Evolutionary conservation across 148 eudicot genomes (phyloP).

Genomic region (Selenicereus undatus): DNA sequence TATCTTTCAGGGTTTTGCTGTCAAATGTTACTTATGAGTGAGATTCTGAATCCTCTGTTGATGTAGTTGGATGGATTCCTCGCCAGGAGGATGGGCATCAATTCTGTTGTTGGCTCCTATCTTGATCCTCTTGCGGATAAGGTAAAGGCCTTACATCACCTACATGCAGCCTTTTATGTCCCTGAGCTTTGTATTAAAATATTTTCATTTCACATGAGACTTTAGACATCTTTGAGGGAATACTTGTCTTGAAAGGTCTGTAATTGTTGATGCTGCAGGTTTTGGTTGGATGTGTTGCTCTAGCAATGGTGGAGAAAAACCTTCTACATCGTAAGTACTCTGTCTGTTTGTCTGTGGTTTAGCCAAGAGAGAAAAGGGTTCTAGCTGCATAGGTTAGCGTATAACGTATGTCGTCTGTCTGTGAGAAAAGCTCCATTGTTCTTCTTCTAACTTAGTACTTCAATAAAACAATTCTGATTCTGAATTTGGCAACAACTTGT

Average conservation of each 20-base stretch:
- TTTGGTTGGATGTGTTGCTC: constrained; percentile 88
- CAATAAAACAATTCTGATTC: neutral
- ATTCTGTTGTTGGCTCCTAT: constrained; percentile 93
- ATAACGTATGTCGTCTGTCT: neutral
- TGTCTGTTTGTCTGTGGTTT: constrained; percentile 7
- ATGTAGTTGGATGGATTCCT: constrained; percentile 89
- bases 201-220: neutral
- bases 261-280: constrained; percentile 44
- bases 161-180: neutral
- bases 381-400: neutral
- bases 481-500: too few relatives aligned
- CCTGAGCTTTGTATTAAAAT: neutral
- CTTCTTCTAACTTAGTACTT: neutral
- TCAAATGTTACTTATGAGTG: neutral
- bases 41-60: constrained; percentile 20
- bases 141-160: constrained; percentile 36
- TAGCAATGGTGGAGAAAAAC: constrained; percentile 87
- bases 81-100: constrained; percentile 92
- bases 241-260: neutral
- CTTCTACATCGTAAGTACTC: constrained; percentile 83
- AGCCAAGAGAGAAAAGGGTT: neutral
- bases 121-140: constrained; percentile 99
- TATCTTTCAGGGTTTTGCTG: neutral
- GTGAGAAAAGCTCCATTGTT: neutral
- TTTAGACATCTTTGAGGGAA: too few relatives aligned